A percentile compares a stretch with the other conserved stretches of the same genome.
These are phyloP conservation scores for Tolypocladium tundrense DNA, from an alignment of 2,329 filamentous ascomycete species.

Conservation along the genomic window DNA sequence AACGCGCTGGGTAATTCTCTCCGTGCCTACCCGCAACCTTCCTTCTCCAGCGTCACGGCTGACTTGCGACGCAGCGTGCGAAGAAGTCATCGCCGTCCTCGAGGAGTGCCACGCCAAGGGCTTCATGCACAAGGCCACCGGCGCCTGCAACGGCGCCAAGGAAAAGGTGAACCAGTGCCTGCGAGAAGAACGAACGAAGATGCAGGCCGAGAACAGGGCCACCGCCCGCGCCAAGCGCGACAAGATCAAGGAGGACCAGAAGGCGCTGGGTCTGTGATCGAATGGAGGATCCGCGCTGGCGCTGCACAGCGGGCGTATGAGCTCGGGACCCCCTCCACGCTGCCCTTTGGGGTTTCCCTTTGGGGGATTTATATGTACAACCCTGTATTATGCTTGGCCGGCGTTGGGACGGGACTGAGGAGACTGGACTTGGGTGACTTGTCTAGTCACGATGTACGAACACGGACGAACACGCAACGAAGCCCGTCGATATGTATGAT, in stretches of 20 bases:
- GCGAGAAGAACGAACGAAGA: constrained; percentile 66
- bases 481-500: not conserved
- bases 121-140: constrained; percentile 84
- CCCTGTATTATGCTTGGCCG: constrained; percentile 7
- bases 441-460: not conserved
- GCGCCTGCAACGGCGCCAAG: constrained; percentile 85
- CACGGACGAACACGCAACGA: not conserved
- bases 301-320: not conserved
- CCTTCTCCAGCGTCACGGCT: constrained; percentile 2
- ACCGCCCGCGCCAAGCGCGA: constrained; percentile 58
- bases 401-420: constrained; percentile 5
- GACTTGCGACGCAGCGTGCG: constrained; percentile 60
- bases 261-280: constrained; percentile 25
- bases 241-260: constrained; percentile 66
- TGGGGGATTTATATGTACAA: constrained; percentile 1
- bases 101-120: constrained; percentile 91
- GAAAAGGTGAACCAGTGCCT: constrained; percentile 76
- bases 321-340: not conserved
- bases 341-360: constrained; percentile 1
- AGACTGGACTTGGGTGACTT: not conserved
- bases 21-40: not conserved
- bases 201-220: constrained; percentile 64
- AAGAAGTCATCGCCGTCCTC: constrained; percentile 84
- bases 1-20: constrained; percentile 64
- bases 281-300: not conserved